phyloP scores from a whole-genome alignment of 805 yeast genomes.

The Pichia cabralensis region DNA sequence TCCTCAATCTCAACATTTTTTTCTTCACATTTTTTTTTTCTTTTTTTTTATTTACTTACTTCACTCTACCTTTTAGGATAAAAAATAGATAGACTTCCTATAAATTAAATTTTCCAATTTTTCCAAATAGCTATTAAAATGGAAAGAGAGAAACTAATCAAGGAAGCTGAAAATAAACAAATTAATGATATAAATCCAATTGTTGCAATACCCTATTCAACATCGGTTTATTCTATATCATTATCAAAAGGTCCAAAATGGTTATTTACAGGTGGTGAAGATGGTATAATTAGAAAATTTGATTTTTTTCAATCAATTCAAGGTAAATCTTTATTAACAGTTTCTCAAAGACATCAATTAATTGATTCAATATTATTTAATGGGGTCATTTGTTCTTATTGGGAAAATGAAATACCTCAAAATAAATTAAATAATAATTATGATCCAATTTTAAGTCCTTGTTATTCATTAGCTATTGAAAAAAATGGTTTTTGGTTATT shows the following conservation, averaged over 20 bases:
- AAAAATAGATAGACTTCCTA: too few relatives aligned
- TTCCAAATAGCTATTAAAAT: too few relatives aligned
- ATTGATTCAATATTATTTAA: constrained; percentile 80
- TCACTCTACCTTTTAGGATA: not conserved
- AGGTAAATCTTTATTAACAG: constrained; percentile 79
- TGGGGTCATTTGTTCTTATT: constrained; percentile 74
- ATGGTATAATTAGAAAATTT: constrained; percentile 85
- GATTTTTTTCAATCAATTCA: constrained; percentile 79
- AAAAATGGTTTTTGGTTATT: constrained; percentile 75
- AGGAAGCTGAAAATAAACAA: constrained; percentile 34
- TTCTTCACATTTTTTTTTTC: not conserved
- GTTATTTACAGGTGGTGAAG: constrained; percentile 92
- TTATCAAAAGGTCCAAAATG: constrained; percentile 74
- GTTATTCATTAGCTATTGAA: constrained; percentile 78
- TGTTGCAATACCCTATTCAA: constrained; percentile 77
- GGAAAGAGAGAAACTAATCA: too few relatives aligned
- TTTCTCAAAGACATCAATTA: constrained; percentile 81
- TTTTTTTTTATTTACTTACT: not conserved
- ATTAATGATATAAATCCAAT: constrained; percentile 69
- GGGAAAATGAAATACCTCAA: constrained; percentile 94
- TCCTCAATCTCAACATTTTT: too few relatives aligned
- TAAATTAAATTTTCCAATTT: too few relatives aligned
- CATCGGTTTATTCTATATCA: constrained; percentile 69
- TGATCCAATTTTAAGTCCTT: constrained; percentile 64
- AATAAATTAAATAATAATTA: constrained; percentile 24